Percentiles rank a stretch among this genome's conserved stretches.
Conservation (phyloP, 768 basidiomycete species). For the Auricularia sp. region DNA sequence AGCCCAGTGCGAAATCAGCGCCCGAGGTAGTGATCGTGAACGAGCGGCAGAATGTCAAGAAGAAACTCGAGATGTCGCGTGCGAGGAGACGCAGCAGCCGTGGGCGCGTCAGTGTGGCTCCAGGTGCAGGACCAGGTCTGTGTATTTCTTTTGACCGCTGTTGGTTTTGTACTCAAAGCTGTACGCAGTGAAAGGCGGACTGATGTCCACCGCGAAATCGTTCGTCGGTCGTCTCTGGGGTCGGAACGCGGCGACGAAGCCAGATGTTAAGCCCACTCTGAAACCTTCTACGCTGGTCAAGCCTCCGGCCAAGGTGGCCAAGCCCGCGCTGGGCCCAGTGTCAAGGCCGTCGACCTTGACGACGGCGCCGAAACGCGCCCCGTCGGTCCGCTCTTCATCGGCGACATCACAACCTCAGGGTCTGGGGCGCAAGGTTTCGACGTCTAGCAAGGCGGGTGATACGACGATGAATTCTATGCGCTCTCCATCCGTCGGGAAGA, state of each 20-base stretch:
- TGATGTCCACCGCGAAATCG: background rate
- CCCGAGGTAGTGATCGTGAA: slow-evolving; percentile 21
- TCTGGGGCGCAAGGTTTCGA: background rate
- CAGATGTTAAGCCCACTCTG: background rate
- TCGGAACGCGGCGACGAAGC: background rate
- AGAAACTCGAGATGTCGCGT: slow-evolving; percentile 55
- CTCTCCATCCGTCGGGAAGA: background rate
- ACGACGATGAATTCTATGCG: background rate
- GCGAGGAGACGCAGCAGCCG: slow-evolving; percentile 62
- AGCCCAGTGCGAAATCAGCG: background rate
- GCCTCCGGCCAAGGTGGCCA: background rate
- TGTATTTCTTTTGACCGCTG: background rate
- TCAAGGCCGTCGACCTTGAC: background rate
- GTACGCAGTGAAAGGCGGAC: background rate
- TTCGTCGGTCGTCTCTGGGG: background rate
- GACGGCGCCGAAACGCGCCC: background rate
- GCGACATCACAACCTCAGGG: background rate
- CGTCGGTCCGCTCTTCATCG: background rate
- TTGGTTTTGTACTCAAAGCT: background rate
- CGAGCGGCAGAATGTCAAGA: slow-evolving; percentile 48
- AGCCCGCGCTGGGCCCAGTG: background rate
- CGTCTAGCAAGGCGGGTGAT: background rate
- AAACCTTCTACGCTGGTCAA: background rate
- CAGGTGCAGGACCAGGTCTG: background rate
- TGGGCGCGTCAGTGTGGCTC: slow-evolving; percentile 31